A percentile compares a stretch with the other conserved stretches of the same genome.
phyloP scores from a whole-genome alignment of 768 basidiomycete genomes.

The Kwoniella sp. region DNA sequence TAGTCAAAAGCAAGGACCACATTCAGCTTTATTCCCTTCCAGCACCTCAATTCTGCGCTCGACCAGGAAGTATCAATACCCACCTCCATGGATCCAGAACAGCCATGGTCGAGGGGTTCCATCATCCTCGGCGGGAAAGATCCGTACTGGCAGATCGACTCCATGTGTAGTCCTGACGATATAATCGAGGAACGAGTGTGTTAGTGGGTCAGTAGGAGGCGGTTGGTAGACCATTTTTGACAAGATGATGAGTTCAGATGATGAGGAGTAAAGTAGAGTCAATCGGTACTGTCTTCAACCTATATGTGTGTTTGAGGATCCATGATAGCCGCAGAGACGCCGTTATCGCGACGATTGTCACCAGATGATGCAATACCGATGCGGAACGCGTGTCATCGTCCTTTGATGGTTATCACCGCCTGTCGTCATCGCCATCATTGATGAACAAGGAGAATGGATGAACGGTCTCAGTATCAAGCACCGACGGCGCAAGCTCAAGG shows the following conservation, averaged over 20 bases:
- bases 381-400: not conserved
- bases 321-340: too few species aligned
- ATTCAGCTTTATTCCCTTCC: too few species aligned
- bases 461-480: too few species aligned
- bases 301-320: too few species aligned
- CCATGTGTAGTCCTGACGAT: constrained; percentile 15
- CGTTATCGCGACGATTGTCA: too few species aligned
- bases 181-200: constrained; percentile 20
- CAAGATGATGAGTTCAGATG: not conserved
- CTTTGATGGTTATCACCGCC: not conserved
- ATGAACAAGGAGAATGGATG: not conserved
- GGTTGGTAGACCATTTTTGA: too few species aligned
- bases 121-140: constrained; percentile 15
- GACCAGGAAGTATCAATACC: not conserved
- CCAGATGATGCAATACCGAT: not conserved
- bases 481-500: too few species aligned
- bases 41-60: too few species aligned
- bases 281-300: too few species aligned
- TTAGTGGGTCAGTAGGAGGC: not conserved
- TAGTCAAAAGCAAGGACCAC: too few species aligned
- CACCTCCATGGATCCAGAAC: constrained; percentile 31
- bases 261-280: too few species aligned
- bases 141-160: constrained; percentile 20
- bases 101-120: constrained; percentile 18
- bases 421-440: constrained; percentile 1